A percentile compares a stretch with the other conserved stretches of the same genome.
These are phyloP conservation scores for Penstemon davidsonii DNA, from an alignment of 257 asterid species.

Conservation along the genomic window DNA sequence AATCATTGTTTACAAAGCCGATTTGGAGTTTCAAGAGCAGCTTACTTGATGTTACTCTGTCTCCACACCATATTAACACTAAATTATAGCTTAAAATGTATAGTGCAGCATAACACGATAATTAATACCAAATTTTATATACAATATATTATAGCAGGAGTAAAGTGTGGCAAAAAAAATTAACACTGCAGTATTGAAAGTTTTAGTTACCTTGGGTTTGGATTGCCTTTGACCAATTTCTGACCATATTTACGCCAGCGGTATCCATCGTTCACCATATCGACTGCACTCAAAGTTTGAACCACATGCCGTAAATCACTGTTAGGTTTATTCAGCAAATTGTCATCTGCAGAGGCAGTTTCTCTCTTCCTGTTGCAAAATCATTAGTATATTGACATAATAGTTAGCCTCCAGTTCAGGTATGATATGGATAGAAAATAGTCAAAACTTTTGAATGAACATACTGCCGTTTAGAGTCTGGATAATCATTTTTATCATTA, in stretches of 20 bases:
- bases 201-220: conserved; percentile 78
- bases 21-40: not conserved
- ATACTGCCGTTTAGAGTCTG: conserved; percentile 70
- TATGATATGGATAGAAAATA: conserved; percentile 14
- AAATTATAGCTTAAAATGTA: not conserved
- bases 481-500: conserved; percentile 42
- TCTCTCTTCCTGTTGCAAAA: conserved; percentile 63
- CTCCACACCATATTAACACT: not conserved
- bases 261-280: conserved; percentile 78
- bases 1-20: not conserved
- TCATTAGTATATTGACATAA: conserved; percentile 25
- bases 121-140: not conserved
- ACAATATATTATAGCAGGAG: not conserved
- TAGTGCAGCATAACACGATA: not conserved
- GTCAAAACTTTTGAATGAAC: conserved; percentile 29
- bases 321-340: conserved; percentile 44
- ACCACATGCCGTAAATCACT: conserved; percentile 64
- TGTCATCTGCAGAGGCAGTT: conserved; percentile 41
- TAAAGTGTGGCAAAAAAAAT: not conserved
- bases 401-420: conserved; percentile 18
- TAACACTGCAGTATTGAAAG: conserved; percentile 13
- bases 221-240: conserved; percentile 91
- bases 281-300: conserved; percentile 77
- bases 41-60: not conserved
- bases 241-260: conserved; percentile 99